Base-by-base conservation (phyloP, 2,329 filamentous ascomycete species). In the Trichoderma sp. region DNA sequence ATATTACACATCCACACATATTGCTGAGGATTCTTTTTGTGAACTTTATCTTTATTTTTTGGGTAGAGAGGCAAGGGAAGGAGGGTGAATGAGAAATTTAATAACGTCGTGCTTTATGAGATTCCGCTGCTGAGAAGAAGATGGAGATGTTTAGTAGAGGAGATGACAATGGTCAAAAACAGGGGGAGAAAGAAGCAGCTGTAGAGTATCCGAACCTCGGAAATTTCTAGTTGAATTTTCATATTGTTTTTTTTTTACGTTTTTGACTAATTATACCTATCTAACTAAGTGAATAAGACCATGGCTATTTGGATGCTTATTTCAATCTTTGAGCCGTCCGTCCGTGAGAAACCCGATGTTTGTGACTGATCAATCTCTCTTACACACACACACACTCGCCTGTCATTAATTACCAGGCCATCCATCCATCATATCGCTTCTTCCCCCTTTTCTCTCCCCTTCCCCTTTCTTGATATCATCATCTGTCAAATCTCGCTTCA, bases 221-320 rank as follows among this genome's bases (percentile, higher is more conserved):
- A 56, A 58, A 18, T 53, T 53, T 18, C 14, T 4, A 57, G 28
- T 15, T 28, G 5, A 28, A 18, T 60, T 58, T 58, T 11, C 28
- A 32, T 18, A n/a, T 57, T 32, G 28, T 58, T 12, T n/a, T 30
- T 9, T 60, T 11, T 60, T 60, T 32, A n/a, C 2, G 9, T 60
- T 63, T 15, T 39, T 43, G 14, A n/a, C 11, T 47, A 21, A 32
- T 60, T 68, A 68, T 32, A 39, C 36, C 36, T 60, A 68, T 34
- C 51, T 39, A 57, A 36, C 51, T 39, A 43, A 36, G n/a, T 32
- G 14, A 67, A 60, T 32, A 36, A 57, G 30, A 56, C 34, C n/a
- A 68, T 68, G 21, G 65, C 53, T 68, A 60, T 68, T 24, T 32
- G 36, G 36, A 68, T 56, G 53, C 65, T 60, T 60, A 60, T 60